These are phyloP conservation scores for Cercospora janseana DNA, from an alignment of 2,329 filamentous ascomycete species.

Conservation along the genomic window DNA sequence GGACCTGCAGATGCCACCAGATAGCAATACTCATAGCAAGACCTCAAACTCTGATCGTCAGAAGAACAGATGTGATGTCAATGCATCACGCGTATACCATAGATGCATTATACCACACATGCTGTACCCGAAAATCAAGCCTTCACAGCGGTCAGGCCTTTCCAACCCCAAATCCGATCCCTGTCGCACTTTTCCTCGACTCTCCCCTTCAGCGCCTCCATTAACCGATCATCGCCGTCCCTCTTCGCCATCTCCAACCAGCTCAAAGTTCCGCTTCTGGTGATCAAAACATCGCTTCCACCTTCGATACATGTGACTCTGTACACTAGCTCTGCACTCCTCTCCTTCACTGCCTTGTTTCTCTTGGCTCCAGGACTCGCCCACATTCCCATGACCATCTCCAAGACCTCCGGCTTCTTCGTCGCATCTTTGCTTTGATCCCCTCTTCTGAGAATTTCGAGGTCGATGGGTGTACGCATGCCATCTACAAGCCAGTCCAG, in stretches of 20 bases:
- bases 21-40: no score
- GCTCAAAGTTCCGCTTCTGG: constrained; percentile 68
- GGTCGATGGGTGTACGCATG: constrained; percentile 58
- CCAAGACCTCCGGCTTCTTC: constrained; percentile 17
- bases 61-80: no score
- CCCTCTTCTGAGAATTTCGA: constrained; percentile 59
- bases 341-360: constrained; percentile 54
- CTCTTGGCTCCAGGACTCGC: constrained; percentile 63
- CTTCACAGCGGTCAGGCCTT: constrained; percentile 33
- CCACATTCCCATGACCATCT: constrained; percentile 68
- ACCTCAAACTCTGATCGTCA: no score
- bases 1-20: no score
- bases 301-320: constrained; percentile 65
- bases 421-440: constrained; percentile 64
- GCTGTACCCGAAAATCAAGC: not conserved
- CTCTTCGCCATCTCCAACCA: constrained; percentile 66
- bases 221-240: constrained; percentile 40
- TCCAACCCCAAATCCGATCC: constrained; percentile 66
- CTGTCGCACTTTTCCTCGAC: constrained; percentile 66
- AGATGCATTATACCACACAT: no score
- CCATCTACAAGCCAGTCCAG: constrained; percentile 68
- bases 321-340: constrained; percentile 62
- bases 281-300: constrained; percentile 77
- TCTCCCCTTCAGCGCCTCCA: constrained; percentile 56
- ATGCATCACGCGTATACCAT: no score